phyloP scores from a whole-genome alignment of 768 basidiomycete genomes.

The Hypholoma fasciculare region DNA sequence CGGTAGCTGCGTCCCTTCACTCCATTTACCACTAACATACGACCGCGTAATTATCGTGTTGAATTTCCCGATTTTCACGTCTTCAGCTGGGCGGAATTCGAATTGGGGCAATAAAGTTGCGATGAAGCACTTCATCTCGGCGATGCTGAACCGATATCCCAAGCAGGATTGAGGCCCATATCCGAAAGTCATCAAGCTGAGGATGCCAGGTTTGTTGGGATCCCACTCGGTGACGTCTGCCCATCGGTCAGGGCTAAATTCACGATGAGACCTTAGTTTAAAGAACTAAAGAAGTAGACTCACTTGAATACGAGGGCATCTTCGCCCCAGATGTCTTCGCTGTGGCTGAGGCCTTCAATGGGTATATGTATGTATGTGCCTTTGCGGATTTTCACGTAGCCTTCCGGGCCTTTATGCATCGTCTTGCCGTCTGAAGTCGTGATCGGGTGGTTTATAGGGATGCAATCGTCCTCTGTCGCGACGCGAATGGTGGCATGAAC shows the following conservation, averaged over 20 bases:
- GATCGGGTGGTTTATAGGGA: conserved; percentile 50
- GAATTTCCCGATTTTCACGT: conserved; percentile 41
- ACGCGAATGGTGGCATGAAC: conserved; percentile 60
- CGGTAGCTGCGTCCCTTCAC: conserved; percentile 41
- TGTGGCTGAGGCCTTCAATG: conserved; percentile 53
- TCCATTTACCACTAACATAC: conserved; percentile 41
- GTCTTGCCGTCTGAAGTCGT: conserved; percentile 39
- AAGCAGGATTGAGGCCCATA: conserved; percentile 51
- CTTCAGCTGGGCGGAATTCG: conserved; percentile 42
- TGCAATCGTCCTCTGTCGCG: conserved; percentile 50
- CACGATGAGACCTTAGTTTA: neutral
- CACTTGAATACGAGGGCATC: conserved; percentile 58
- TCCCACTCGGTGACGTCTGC: conserved; percentile 34
- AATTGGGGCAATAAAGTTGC: conserved; percentile 45
- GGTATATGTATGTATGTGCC: conserved; percentile 59
- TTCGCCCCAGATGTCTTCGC: conserved; percentile 53
- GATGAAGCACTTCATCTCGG: conserved; percentile 53
- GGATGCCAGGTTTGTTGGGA: conserved; percentile 44
- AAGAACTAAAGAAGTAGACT: conserved; percentile 16
- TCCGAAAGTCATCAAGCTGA: conserved; percentile 54
- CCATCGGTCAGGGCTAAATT: conserved; percentile 58
- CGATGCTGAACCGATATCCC: conserved; percentile 46
- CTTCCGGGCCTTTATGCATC: conserved; percentile 24
- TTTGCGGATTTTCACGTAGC: conserved; percentile 45
- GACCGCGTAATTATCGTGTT: conserved; percentile 53